These are phyloP conservation scores for Agrocybe chaxingu DNA, from an alignment of 768 basidiomycete species.

Conservation along the genomic window DNA sequence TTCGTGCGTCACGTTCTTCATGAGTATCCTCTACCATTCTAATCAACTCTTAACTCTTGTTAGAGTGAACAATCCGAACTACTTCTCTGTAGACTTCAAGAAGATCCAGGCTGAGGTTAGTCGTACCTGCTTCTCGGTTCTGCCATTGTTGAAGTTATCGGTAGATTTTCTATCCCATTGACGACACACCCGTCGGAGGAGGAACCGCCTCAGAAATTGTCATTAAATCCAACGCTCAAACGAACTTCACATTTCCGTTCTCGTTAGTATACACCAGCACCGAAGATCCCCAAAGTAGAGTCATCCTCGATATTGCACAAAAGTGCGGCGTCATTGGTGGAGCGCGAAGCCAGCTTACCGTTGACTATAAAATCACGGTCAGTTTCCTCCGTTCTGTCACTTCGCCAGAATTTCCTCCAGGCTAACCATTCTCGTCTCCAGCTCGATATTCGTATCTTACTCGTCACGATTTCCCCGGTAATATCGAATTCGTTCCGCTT, in stretches of 20 bases:
- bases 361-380: constrained; percentile 69
- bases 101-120: constrained; percentile 59
- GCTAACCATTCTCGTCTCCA: constrained; percentile 22
- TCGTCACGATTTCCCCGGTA: constrained; percentile 63
- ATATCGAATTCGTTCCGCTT: constrained; percentile 62
- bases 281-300: constrained; percentile 45
- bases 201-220: constrained; percentile 47
- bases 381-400: constrained; percentile 17
- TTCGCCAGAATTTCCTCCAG: neutral
- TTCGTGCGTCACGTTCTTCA: constrained; percentile 39
- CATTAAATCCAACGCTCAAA: constrained; percentile 51
- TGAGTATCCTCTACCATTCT: neutral
- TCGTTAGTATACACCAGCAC: constrained; percentile 55
- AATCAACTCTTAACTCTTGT: constrained; percentile 4
- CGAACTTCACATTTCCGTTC: constrained; percentile 77
- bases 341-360: constrained; percentile 43
- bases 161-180: constrained; percentile 75
- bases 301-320: constrained; percentile 58
- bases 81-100: constrained; percentile 65
- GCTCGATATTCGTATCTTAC: constrained; percentile 64
- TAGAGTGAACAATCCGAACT: constrained; percentile 82
- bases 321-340: constrained; percentile 59
- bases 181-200: constrained; percentile 63
- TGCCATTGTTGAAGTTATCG: neutral
- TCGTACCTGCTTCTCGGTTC: neutral